Conservation (phyloP, 179 eudicot genomes). For the Beta macrorhiza region DNA sequence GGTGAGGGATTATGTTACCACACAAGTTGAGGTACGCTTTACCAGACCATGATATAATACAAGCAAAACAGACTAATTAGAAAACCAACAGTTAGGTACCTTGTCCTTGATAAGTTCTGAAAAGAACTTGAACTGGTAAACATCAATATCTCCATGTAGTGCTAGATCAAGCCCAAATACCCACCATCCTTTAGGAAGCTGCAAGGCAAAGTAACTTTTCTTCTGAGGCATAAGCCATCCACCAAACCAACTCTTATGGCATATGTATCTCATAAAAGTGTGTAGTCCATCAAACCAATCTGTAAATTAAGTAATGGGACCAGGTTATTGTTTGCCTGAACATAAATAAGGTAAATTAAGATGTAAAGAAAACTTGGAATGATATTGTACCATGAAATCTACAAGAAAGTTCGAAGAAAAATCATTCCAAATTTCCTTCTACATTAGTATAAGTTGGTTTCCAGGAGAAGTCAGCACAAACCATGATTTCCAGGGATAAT, state of each 20-base stretch:
- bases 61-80: not conserved
- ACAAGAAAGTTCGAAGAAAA: not conserved
- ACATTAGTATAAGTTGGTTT: not conserved
- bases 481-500: constrained; percentile 98
- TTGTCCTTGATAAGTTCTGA: constrained; percentile 74
- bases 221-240: constrained; percentile 99
- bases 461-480: constrained; percentile 34
- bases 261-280: constrained; percentile 94
- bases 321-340: not conserved
- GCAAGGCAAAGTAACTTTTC: constrained; percentile 96
- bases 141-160: constrained; percentile 94
- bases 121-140: constrained; percentile 96
- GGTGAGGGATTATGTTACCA: not conserved
- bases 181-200: constrained; percentile 98
- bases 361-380: not conserved
- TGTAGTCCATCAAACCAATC: constrained; percentile 99
- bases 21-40: not conserved
- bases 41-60: not conserved
- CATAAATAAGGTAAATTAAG: not conserved
- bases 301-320: constrained; percentile 34
- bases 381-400: not conserved
- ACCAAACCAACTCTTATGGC: constrained; percentile 99
- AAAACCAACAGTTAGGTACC: constrained; percentile 42
- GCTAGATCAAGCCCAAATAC: constrained; percentile 95
- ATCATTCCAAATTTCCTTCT: not conserved